Evolutionary conservation across 768 basidiomycete genomes (phyloP).

Genomic region (Leccinum boreale): DNA sequence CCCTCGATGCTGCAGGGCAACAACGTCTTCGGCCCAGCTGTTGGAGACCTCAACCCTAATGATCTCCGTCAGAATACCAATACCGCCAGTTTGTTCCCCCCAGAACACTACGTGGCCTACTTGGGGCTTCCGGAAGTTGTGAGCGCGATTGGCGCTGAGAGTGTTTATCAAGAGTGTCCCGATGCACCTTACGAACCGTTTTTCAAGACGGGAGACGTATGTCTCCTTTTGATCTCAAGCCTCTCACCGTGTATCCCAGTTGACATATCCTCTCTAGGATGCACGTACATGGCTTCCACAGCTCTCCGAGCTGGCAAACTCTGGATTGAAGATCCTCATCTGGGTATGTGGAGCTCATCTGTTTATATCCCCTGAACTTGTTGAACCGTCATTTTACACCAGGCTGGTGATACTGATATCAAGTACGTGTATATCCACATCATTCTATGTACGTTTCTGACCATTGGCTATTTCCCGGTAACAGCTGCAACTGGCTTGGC

Average conservation of each 20-base stretch:
- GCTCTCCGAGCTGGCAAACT: slow-evolving; percentile 34
- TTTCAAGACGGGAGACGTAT: slow-evolving; percentile 53
- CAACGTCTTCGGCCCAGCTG: slow-evolving; percentile 48
- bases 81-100: slow-evolving; percentile 43
- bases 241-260: neutral
- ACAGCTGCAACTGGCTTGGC: slow-evolving; percentile 24
- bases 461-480: neutral
- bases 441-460: neutral
- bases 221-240: slow-evolving; percentile 8
- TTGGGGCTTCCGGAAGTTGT: slow-evolving; percentile 36
- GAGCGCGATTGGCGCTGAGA: slow-evolving; percentile 52
- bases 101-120: slow-evolving; percentile 52
- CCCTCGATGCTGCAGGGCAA: slow-evolving; percentile 31
- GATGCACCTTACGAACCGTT: slow-evolving; percentile 42
- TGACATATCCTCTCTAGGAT: slow-evolving; percentile 14
- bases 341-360: slow-evolving; percentile 31
- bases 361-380: neutral
- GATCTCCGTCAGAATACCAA: slow-evolving; percentile 52
- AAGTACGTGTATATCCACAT: slow-evolving; percentile 13
- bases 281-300: slow-evolving; percentile 38
- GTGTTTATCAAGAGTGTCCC: slow-evolving; percentile 47
- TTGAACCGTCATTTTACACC: neutral
- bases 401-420: slow-evolving; percentile 31
- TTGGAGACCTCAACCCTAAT: slow-evolving; percentile 50
- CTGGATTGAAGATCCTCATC: slow-evolving; percentile 36